Conservation (phyloP, 2,329 filamentous ascomycete species). For the Colletotrichum gigasporum region DNA sequence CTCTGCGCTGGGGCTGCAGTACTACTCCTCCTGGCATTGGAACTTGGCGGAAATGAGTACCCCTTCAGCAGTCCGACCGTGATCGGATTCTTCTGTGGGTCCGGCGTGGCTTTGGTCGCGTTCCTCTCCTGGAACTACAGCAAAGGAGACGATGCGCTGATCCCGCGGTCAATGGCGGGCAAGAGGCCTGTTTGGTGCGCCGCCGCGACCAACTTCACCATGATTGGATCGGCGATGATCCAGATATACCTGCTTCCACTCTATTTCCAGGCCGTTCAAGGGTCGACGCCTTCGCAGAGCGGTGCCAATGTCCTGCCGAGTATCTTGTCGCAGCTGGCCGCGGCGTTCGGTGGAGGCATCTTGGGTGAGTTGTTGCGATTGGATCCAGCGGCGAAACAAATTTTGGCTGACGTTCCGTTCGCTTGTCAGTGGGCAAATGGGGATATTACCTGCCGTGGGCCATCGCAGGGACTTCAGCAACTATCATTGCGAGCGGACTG, state of each 20-base stretch:
- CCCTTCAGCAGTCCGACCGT: constrained; percentile 38
- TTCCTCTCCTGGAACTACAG: constrained; percentile 38
- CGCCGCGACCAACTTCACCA: constrained; percentile 49
- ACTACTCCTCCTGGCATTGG: constrained; percentile 44
- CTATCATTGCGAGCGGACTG: constrained; percentile 28
- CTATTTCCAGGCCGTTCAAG: constrained; percentile 44
- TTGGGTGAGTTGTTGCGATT: constrained; percentile 36
- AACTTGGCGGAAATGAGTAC: constrained; percentile 42
- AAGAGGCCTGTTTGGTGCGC: constrained; percentile 41
- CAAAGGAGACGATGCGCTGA: constrained; percentile 37
- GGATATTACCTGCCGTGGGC: constrained; percentile 34
- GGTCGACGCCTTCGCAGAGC: constrained; percentile 40
- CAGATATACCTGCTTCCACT: constrained; percentile 44
- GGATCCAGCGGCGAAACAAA: neutral
- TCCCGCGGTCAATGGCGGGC: constrained; percentile 35
- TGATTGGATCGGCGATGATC: constrained; percentile 21
- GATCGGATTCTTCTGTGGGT: constrained; percentile 36
- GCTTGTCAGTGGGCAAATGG: constrained; percentile 17
- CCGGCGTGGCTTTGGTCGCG: constrained; percentile 27
- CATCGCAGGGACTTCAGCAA: constrained; percentile 13
- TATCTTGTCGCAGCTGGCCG: constrained; percentile 37
- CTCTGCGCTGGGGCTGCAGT: constrained; percentile 42
- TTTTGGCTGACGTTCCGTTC: neutral
- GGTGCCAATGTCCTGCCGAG: constrained; percentile 44
- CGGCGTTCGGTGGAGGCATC: constrained; percentile 34